A percentile compares a stretch with the other conserved stretches of the same genome.
Conservation (phyloP, 805 yeast species). For the Candida incommunis region DNA sequence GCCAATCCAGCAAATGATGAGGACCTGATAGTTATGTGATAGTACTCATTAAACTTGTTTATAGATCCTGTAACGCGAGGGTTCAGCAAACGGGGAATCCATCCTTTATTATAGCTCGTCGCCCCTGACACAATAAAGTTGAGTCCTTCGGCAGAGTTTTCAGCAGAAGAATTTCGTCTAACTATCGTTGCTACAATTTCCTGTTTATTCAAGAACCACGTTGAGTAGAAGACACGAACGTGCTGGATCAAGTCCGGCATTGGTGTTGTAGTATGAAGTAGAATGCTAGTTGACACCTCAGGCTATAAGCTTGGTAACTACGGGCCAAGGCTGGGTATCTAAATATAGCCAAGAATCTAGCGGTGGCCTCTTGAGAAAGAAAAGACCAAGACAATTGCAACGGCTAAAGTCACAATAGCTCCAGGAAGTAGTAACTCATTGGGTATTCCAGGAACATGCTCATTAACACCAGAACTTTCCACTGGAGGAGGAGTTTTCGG, state of each 20-base stretch:
- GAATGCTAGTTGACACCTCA: no score
- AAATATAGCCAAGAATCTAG: not conserved
- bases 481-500: not conserved
- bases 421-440: conserved; percentile 54
- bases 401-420: conserved; percentile 43
- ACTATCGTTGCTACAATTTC: not conserved
- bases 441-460: conserved; percentile 39
- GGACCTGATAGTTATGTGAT: no score
- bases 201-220: not conserved
- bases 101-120: no score
- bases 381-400: conserved; percentile 42
- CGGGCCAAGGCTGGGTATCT: not conserved
- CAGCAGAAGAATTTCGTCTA: no score
- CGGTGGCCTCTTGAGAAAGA: conserved; percentile 29
- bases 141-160: no score
- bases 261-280: no score
- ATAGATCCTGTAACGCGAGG: no score
- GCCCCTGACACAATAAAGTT: no score
- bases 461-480: conserved; percentile 6
- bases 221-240: not conserved
- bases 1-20: not conserved
- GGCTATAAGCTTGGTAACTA: no score
- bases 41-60: no score
- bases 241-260: not conserved
- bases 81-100: no score